Evolutionary conservation across 2,329 filamentous ascomycete genomes (phyloP).

Genomic region (Proliferodiscus dingleyae): DNA sequence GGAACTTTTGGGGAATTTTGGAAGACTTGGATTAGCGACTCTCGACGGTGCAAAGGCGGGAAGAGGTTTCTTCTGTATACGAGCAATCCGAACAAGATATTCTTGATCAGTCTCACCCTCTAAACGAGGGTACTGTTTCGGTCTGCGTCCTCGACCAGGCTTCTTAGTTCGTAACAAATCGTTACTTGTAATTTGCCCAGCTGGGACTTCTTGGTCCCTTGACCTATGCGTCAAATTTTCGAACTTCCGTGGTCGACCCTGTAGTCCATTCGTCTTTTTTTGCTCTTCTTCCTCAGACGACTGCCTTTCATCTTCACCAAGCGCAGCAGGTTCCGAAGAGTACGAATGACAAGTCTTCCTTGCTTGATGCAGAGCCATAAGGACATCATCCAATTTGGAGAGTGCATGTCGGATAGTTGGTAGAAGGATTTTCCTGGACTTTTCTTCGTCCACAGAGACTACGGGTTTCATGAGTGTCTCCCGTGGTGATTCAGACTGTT

Average conservation of each 20-base stretch:
- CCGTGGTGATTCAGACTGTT: slow-evolving; percentile 1
- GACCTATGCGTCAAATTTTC: slow-evolving; percentile 16
- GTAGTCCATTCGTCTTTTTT: slow-evolving; percentile 10
- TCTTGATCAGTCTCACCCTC: slow-evolving; percentile 35
- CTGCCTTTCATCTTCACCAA: slow-evolving; percentile 23
- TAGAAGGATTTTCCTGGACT: slow-evolving; percentile 57
- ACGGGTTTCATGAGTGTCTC: slow-evolving; percentile 38
- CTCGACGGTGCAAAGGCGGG: slow-evolving; percentile 29
- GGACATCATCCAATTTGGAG: slow-evolving; percentile 61
- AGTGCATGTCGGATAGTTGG: slow-evolving; percentile 69
- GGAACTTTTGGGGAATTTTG: slow-evolving; percentile 4
- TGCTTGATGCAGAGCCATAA: slow-evolving; percentile 65
- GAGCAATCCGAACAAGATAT: slow-evolving; percentile 44
- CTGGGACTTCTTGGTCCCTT: background rate
- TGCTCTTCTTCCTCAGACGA: slow-evolving; percentile 1
- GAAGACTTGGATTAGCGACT: background rate
- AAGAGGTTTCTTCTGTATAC: slow-evolving; percentile 36
- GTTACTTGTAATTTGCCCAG: slow-evolving; percentile 4
- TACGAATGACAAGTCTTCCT: slow-evolving; percentile 46
- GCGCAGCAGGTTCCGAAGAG: slow-evolving; percentile 29
- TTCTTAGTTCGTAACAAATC: slow-evolving; percentile 17
- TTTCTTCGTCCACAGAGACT: slow-evolving; percentile 66
- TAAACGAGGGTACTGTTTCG: slow-evolving; percentile 23
- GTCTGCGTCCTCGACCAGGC: slow-evolving; percentile 22
- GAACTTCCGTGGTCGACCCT: slow-evolving; percentile 24